Conservation (phyloP, 2,329 filamentous ascomycete species). For the Chrysosporium keratinophilum region DNA sequence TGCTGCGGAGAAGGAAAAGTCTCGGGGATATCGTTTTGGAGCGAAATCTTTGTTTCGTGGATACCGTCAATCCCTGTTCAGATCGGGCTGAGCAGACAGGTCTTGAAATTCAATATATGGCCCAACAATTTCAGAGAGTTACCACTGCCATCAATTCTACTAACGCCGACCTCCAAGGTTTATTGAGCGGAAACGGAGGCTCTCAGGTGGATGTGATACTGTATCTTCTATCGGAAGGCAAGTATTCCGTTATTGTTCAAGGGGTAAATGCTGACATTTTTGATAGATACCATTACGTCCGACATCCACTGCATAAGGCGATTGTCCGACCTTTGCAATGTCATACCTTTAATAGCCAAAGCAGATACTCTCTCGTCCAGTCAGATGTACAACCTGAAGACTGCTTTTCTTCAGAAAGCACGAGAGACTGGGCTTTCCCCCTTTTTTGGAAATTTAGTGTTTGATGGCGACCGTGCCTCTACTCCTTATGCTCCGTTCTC, state of each 20-base stretch:
- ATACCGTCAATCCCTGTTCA: slow-evolving; percentile 57
- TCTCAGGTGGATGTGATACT: slow-evolving; percentile 75
- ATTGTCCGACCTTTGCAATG: slow-evolving; percentile 64
- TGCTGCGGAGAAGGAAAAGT: slow-evolving; percentile 56
- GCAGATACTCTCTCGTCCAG: slow-evolving; percentile 57
- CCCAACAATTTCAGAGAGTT: slow-evolving; percentile 55
- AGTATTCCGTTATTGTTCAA: slow-evolving; percentile 21
- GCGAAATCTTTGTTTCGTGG: slow-evolving; percentile 86
- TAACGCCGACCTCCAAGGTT: slow-evolving; percentile 62
- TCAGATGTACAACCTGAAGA: slow-evolving; percentile 51
- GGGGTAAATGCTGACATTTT: slow-evolving; percentile 12
- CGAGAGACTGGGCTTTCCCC: slow-evolving; percentile 45
- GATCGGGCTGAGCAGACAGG: slow-evolving; percentile 46
- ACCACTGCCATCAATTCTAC: slow-evolving; percentile 52
- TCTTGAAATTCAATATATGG: slow-evolving; percentile 59
- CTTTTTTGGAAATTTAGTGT: slow-evolving; percentile 40
- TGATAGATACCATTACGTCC: slow-evolving; percentile 45
- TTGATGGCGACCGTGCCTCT: slow-evolving; percentile 19
- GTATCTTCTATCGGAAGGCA: slow-evolving; percentile 68
- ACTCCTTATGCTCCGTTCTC: slow-evolving; percentile 51
- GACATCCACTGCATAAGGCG: slow-evolving; percentile 64
- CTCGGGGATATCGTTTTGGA: slow-evolving; percentile 69
- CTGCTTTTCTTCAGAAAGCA: slow-evolving; percentile 31
- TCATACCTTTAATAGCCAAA: slow-evolving; percentile 71
- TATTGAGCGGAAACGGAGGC: slow-evolving; percentile 73